These are phyloP conservation scores for Pharus latifolius DNA, from an alignment of 176 grass and related monocot genomes.

Conservation along the genomic window DNA sequence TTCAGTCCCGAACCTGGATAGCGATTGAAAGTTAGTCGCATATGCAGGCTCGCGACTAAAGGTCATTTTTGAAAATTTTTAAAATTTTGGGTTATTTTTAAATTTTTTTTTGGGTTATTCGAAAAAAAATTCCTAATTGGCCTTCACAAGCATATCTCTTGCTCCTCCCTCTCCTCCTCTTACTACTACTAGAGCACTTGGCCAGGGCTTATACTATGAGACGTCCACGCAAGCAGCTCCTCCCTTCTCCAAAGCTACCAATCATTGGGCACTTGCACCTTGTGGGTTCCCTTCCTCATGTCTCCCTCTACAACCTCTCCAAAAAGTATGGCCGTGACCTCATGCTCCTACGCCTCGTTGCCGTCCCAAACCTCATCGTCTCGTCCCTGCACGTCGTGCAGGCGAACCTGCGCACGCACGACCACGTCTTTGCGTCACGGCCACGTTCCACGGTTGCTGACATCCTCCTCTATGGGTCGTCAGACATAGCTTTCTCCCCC, in stretches of 20 bases:
- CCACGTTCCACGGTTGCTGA: neutral
- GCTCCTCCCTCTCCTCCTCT: no score
- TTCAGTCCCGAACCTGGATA: no score
- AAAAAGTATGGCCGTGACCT: neutral
- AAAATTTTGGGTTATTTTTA: no score
- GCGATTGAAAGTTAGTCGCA: no score
- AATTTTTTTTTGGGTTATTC: no score
- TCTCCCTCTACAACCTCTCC: conserved; percentile 2
- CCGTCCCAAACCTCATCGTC: conserved; percentile 14
- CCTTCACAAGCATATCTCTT: no score
- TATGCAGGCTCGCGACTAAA: no score
- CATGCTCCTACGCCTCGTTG: conserved; percentile 30
- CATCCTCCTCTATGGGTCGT: conserved; percentile 1
- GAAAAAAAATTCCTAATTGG: no score
- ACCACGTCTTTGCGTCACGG: conserved; percentile 27
- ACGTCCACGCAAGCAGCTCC: no score
- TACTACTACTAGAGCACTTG: no score
- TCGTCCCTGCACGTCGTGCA: conserved; percentile 14
- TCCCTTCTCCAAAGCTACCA: conserved; percentile 12
- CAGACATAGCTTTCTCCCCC: conserved; percentile 13
- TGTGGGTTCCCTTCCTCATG: conserved; percentile 15
- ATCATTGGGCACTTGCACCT: conserved; percentile 27
- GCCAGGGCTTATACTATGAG: no score
- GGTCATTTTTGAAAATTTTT: no score
- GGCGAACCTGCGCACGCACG: conserved; percentile 25